These are phyloP conservation scores for Umbilicaria muhlenbergii DNA, from an alignment of 495 filamentous ascomycete genomes.

Conservation along the genomic window DNA sequence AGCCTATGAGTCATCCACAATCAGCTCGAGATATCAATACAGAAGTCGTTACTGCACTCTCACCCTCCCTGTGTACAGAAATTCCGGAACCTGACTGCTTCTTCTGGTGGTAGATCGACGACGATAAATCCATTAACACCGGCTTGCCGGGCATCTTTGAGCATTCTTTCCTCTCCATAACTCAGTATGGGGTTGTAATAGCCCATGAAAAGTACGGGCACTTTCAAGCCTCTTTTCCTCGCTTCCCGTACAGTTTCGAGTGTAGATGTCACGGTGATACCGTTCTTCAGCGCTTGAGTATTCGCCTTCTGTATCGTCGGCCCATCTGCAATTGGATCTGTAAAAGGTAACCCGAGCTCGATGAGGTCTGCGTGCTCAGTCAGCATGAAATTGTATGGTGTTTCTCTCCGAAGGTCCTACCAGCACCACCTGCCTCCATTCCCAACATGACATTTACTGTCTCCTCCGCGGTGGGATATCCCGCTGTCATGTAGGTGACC, in stretches of 20 bases:
- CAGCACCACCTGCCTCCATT: conserved; percentile 86
- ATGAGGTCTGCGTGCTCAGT: conserved; percentile 45
- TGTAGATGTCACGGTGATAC: conserved; percentile 62
- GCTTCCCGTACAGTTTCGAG: conserved; percentile 69
- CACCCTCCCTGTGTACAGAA: conserved; percentile 63
- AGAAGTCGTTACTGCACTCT: conserved; percentile 8
- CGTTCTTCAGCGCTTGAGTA: conserved; percentile 74
- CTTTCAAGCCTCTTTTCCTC: conserved; percentile 54
- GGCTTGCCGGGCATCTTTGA: conserved; percentile 70
- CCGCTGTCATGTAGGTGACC: conserved; percentile 92
- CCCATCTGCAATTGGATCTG: conserved; percentile 92
- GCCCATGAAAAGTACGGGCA: conserved; percentile 87
- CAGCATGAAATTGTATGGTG: not conserved
- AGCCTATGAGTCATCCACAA: conserved; percentile 32
- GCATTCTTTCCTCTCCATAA: conserved; percentile 81
- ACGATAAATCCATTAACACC: conserved; percentile 96
- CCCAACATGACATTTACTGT: conserved; percentile 72
- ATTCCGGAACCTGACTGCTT: conserved; percentile 81
- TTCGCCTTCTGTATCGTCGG: conserved; percentile 89
- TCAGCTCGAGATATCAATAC: not conserved
- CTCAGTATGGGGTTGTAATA: conserved; percentile 94
- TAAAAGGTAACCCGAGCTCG: conserved; percentile 81
- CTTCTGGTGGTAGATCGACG: conserved; percentile 92
- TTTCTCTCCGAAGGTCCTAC: conserved; percentile 25
- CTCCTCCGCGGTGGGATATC: conserved; percentile 70